Conservation (phyloP, 2,329 filamentous ascomycete species). For the Pyricularia grisea region DNA sequence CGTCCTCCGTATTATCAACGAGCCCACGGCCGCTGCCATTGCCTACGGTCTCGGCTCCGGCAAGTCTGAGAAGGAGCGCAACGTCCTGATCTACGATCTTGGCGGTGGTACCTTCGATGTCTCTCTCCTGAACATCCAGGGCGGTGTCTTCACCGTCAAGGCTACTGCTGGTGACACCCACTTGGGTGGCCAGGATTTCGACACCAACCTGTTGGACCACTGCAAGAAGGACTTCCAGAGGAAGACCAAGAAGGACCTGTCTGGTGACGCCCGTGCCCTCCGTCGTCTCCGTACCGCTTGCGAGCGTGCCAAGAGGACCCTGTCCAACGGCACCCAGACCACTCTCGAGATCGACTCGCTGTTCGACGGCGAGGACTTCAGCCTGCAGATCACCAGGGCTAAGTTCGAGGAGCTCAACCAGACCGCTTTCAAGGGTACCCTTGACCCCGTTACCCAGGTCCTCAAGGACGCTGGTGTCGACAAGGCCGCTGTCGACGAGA, state of each 20-base stretch:
- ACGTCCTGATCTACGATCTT: slow-evolving; percentile 99
- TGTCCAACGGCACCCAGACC: slow-evolving; percentile 94
- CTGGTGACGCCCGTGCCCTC: slow-evolving; percentile 80
- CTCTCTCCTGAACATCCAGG: slow-evolving; percentile 95
- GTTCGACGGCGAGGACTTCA: slow-evolving; percentile 97
- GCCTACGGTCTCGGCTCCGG: slow-evolving; percentile 94
- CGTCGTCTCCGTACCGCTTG: slow-evolving; percentile 95
- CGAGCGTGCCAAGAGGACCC: slow-evolving; percentile 98
- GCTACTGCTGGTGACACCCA: slow-evolving; percentile 97
- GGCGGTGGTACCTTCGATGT: slow-evolving; percentile 99
- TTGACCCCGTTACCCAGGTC: slow-evolving; percentile 93
- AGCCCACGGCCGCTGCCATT: slow-evolving; percentile 95
- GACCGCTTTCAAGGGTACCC: slow-evolving; percentile 86
- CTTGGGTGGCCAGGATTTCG: slow-evolving; percentile 92
- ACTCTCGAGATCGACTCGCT: slow-evolving; percentile 98
- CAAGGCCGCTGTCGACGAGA: slow-evolving; percentile 92
- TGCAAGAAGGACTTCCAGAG: slow-evolving; percentile 91
- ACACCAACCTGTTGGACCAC: slow-evolving; percentile 89
- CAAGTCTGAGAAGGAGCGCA: slow-evolving; percentile 96
- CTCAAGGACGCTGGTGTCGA: slow-evolving; percentile 84
- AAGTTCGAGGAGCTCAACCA: slow-evolving; percentile 98
- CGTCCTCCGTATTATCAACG: slow-evolving; percentile 99
- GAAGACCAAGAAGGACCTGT: slow-evolving; percentile 74
- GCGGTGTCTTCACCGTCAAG: slow-evolving; percentile 98
- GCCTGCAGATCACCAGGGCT: slow-evolving; percentile 93